Evolutionary conservation across 108 stramenopile genomes (phyloP).

Genomic region (Nitzschia sp.): DNA sequence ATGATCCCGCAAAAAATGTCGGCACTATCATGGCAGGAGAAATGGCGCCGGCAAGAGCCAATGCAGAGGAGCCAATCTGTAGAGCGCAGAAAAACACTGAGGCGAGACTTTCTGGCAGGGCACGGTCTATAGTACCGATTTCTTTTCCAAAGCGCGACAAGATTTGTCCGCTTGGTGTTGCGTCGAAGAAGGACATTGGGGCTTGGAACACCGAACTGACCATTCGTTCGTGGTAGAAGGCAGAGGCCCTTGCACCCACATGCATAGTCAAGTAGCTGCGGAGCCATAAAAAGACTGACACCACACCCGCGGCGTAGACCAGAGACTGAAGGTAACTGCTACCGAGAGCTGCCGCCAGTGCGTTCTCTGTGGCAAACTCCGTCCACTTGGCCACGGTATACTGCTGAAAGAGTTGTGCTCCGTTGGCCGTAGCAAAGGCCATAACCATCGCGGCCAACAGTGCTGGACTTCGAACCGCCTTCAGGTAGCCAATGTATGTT

Average conservation of each 20-base stretch:
- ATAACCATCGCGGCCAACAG: constrained; percentile 59
- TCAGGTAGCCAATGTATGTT: constrained; percentile 77
- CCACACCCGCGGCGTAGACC: constrained; percentile 66
- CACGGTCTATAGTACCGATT: constrained; percentile 73
- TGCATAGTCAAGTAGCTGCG: constrained; percentile 71
- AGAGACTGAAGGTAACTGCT: constrained; percentile 56
- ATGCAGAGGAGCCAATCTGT: constrained; percentile 58
- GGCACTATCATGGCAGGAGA: constrained; percentile 68
- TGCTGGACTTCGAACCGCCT: constrained; percentile 64
- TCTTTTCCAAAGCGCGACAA: constrained; percentile 91
- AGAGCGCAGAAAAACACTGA: constrained; percentile 72
- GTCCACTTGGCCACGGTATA: constrained; percentile 80
- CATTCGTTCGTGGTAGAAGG: constrained; percentile 70
- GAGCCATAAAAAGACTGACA: constrained; percentile 69
- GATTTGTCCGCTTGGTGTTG: constrained; percentile 91
- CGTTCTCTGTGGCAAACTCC: constrained; percentile 48
- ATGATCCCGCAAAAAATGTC: constrained; percentile 40
- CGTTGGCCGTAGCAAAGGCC: constrained; percentile 69
- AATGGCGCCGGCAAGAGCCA: constrained; percentile 66
- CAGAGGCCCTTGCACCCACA: constrained; percentile 68
- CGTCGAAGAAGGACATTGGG: constrained; percentile 90
- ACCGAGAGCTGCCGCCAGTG: constrained; percentile 56
- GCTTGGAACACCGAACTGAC: constrained; percentile 82
- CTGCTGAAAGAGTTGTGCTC: constrained; percentile 84
- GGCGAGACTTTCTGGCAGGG: constrained; percentile 69